These are phyloP conservation scores for Cytospora chrysosperma DNA, from an alignment of 2,329 filamentous ascomycete species.

Conservation along the genomic window DNA sequence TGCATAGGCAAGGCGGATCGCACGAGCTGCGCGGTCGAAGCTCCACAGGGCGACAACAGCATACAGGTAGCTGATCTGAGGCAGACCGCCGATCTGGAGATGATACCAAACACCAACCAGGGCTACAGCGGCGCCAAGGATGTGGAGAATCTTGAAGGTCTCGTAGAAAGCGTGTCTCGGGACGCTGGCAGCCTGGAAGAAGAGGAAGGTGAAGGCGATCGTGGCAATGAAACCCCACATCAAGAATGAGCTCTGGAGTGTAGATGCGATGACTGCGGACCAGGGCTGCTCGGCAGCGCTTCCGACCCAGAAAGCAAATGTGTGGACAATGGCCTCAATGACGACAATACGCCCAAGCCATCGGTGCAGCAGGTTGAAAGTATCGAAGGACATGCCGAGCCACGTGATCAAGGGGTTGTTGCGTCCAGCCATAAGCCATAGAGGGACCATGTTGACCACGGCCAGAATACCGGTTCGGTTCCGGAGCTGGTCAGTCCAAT, in stretches of 20 bases:
- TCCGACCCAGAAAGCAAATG: slow-evolving; percentile 55
- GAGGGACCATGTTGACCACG: slow-evolving; percentile 74
- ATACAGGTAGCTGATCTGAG: slow-evolving; percentile 59
- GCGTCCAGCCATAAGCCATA: slow-evolving; percentile 71
- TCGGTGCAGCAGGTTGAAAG: slow-evolving; percentile 77
- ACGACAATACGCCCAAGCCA: slow-evolving; percentile 78
- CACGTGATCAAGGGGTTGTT: slow-evolving; percentile 76
- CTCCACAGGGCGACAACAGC: slow-evolving; percentile 66
- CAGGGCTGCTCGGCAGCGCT: slow-evolving; percentile 47
- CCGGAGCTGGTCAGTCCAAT: slow-evolving; percentile 52
- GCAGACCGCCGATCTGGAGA: slow-evolving; percentile 52
- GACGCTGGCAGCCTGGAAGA: slow-evolving; percentile 68
- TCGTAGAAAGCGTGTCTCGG: slow-evolving; percentile 79
- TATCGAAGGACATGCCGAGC: slow-evolving; percentile 75
- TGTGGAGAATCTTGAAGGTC: slow-evolving; percentile 72
- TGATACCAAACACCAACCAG: slow-evolving; percentile 69
- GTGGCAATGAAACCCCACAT: slow-evolving; percentile 63
- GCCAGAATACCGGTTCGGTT: slow-evolving; percentile 70
- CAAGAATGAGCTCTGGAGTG: slow-evolving; percentile 46
- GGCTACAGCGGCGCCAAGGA: slow-evolving; percentile 58
- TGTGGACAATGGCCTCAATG: slow-evolving; percentile 67
- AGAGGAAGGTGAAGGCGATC: slow-evolving; percentile 59
- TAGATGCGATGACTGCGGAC: slow-evolving; percentile 39
- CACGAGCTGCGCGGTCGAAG: slow-evolving; percentile 59
- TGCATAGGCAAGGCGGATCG: slow-evolving; percentile 60